These are phyloP conservation scores for Leishmania tarentolae DNA, from an alignment of 208 protist genomes.

Conservation along the genomic window DNA sequence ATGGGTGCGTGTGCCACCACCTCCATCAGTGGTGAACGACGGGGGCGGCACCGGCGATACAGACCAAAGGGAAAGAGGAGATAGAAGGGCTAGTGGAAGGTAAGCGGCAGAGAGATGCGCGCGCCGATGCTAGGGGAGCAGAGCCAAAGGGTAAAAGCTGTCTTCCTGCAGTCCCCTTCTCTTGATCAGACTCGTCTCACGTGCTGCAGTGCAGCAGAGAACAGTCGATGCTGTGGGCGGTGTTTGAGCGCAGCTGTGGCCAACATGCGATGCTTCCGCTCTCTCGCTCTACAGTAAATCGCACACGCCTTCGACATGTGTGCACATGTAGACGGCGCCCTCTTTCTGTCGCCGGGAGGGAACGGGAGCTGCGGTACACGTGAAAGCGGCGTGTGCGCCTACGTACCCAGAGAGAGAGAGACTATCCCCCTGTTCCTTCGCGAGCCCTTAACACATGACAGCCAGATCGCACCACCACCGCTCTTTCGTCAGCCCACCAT, in stretches of 20 bases:
- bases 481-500: not conserved
- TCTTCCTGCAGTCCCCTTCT: not conserved
- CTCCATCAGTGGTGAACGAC: not conserved
- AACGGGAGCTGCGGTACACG: not conserved
- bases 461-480: not conserved
- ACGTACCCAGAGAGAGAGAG: not conserved
- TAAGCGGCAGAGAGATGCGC: not conserved
- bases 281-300: not conserved
- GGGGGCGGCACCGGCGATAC: not conserved
- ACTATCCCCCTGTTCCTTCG: not conserved
- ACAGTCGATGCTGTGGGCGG: too few relatives aligned
- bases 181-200: not conserved
- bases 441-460: not conserved
- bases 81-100: not conserved
- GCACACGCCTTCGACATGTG: not conserved
- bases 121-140: not conserved
- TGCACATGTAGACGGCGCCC: not conserved
- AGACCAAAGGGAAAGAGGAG: not conserved
- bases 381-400: not conserved
- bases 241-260: too few relatives aligned
- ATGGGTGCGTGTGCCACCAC: not conserved
- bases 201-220: not conserved
- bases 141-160: not conserved
- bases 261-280: too few relatives aligned
- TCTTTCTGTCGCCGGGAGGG: not conserved